Conservation (phyloP, 148 eudicot genomes). For the Vaccinium vitisidaea region DNA sequence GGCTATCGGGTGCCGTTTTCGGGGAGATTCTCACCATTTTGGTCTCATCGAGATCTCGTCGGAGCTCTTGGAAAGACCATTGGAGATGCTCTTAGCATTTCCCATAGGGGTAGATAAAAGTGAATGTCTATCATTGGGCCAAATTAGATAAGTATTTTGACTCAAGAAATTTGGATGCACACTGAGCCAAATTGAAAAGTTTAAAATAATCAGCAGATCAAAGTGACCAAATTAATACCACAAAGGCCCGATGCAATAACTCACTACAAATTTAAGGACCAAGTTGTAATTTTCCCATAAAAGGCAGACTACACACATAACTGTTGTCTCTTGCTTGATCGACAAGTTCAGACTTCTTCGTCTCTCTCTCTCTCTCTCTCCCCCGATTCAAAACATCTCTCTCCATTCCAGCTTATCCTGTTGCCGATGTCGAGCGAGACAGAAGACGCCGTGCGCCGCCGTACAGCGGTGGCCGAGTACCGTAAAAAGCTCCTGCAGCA, state of each 20-base stretch:
- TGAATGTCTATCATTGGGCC: neutral
- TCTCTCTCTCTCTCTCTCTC: neutral
- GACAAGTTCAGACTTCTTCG: neutral
- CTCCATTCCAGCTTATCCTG: neutral
- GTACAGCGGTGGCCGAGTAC: conserved; percentile 50
- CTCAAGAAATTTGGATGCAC: neutral
- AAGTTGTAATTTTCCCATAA: neutral
- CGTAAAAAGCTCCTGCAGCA: conserved; percentile 74
- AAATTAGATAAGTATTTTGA: no score
- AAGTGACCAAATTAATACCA: neutral
- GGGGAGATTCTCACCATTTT: no score
- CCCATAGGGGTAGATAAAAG: neutral
- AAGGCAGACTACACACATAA: neutral
- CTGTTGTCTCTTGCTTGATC: neutral
- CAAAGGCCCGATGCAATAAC: neutral
- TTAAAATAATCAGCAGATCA: neutral
- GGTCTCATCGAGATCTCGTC: no score
- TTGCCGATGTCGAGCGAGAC: conserved; percentile 50
- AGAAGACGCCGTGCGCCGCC: conserved; percentile 73
- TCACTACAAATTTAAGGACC: neutral
- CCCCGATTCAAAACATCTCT: neutral
- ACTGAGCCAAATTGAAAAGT: neutral
- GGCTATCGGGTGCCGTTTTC: no score
- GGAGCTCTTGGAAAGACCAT: no score
- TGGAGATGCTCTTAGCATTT: no score